Base-by-base conservation (phyloP, 768 basidiomycete genomes). In the Pulveroboletus frians region DNA sequence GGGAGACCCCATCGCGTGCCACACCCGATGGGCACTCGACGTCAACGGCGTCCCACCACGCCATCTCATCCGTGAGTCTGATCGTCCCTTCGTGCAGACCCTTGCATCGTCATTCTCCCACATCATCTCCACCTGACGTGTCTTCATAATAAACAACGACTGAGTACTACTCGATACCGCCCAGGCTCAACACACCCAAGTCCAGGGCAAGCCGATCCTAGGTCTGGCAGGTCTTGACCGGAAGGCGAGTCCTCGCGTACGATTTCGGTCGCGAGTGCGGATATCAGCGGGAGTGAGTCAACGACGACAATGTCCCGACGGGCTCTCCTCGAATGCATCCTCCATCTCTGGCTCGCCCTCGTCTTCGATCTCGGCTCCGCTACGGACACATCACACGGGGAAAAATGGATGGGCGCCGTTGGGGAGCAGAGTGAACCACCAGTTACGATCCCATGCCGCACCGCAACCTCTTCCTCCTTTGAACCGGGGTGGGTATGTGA, bases 321-420 rank as follows among this genome's bases (percentile, higher is more conserved):
- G 43, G n/a, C 61, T 47, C 47, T 39, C 50, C 21, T 67, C 65
- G 37, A 50, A 43, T 31, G 46, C 62, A 4, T 71, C 73, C 17
- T 79, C 82, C 30, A 57, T 72, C 18, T 81, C 83, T 6, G 74
- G 76, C 37, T 88, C 88, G 1, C 78, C 77, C 4, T 88, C 87
- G 4, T 90, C 88, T 3, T 89, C 88, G 35, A 84, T 92, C 53
- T 91, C 88, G 34, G 89, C 78, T 1, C 90, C 89, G 15, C 73
- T 92, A 20, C 85, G 81, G 41, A 77, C 80, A 23, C 76, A 73
- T 52, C 68, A 81, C 48, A 74, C 78, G 43, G 74, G 72, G 35
- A 57, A 70, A 51, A 74, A 77, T 3, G 74, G 74, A 2, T 87
- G 81, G 79, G 80, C 76, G 5, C 78, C 84, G 5, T 69, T 88